Base-by-base conservation (phyloP, 2,329 filamentous ascomycete species). In the Piedraia hortae region DNA sequence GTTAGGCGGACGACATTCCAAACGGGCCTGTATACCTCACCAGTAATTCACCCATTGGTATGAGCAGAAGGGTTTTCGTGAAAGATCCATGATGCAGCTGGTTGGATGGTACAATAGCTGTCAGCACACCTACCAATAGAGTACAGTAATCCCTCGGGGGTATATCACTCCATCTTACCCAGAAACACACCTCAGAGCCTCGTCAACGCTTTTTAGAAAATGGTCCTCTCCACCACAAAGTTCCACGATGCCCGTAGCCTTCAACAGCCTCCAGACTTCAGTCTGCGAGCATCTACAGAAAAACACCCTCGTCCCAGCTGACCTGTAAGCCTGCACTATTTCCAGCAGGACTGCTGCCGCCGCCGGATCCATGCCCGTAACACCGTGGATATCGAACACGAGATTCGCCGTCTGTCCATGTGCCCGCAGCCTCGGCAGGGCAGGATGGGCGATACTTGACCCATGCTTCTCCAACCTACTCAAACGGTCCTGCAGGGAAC, bases 361-460 rank as follows among this genome's bases (percentile, higher is more conserved):
- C 0, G 78, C 89, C 4, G 78, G 85, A 41, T 97, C 85, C 35
- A 97, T 66, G 13, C 71, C 72, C 0, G 80, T 90, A 3, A 97
- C 85, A n/a, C 85, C 85, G 34, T 93, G 82, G 5, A 93, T 78
- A 41, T 97, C 85, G 37, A 97, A 93, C 29, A 97, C 78, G 43
- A 97, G 57, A 39, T 90, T 91, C 34, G 66, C 62, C 42, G 91
- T 91, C 36, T 74, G 67, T 28, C 82, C 70, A n/a, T 65, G 59
- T 12, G 59, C 53, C 4, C 80, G 60, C 8, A 89, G 55, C 3
- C 73, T 61, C 1, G 85, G 85, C 10, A 91, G 54, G 0, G 80
- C 80, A 0, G 85, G 85, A 21, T 23, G 85, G 0, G 74, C 77
- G 23, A 60, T 54, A 20, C 55, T 67, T 17, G 77, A 82, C n/a